phyloP scores from a whole-genome alignment of 225 moss, liverwort and hornwort genomes.

The Polytrichum formosum region DNA sequence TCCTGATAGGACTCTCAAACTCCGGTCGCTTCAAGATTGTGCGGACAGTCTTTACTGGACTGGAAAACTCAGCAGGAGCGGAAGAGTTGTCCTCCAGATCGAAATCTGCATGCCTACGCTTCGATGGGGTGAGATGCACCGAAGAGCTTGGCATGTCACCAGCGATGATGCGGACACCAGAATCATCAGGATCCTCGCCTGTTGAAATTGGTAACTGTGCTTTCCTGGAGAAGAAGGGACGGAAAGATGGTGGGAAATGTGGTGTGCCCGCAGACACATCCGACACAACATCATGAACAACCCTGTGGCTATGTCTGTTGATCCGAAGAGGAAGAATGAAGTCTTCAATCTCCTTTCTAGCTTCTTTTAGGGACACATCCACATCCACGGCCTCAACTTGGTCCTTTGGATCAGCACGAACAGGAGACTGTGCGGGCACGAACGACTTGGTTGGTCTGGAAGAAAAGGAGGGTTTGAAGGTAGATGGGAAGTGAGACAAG shows the following conservation, averaged over 20 bases:
- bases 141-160: slow-evolving; percentile 18
- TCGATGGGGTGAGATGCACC: slow-evolving; percentile 42
- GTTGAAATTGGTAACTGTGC: slow-evolving; percentile 18
- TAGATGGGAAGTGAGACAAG: slow-evolving; percentile 51
- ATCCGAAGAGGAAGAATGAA: slow-evolving; percentile 47
- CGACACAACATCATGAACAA: slow-evolving; percentile 16
- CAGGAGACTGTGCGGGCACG: not conserved
- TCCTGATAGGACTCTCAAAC: slow-evolving; percentile 40
- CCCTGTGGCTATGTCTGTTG: slow-evolving; percentile 46
- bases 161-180: not conserved
- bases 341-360: not conserved
- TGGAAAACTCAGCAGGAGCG: slow-evolving; percentile 33
- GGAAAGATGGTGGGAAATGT: slow-evolving; percentile 58
- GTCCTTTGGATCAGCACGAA: not conserved
- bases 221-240: slow-evolving; percentile 52
- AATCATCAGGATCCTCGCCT: slow-evolving; percentile 9
- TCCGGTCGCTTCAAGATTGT: slow-evolving; percentile 16
- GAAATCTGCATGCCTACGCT: slow-evolving; percentile 37
- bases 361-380: no score
- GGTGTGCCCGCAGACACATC: slow-evolving; percentile 40
- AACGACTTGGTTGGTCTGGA: slow-evolving; percentile 14
- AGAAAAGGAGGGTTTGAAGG: slow-evolving; percentile 45
- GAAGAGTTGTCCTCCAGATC: slow-evolving; percentile 13
- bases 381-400: no score
- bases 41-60: slow-evolving; percentile 31